These are phyloP conservation scores for Amyloporia xantha DNA, from an alignment of 768 basidiomycete species.

Conservation along the genomic window DNA sequence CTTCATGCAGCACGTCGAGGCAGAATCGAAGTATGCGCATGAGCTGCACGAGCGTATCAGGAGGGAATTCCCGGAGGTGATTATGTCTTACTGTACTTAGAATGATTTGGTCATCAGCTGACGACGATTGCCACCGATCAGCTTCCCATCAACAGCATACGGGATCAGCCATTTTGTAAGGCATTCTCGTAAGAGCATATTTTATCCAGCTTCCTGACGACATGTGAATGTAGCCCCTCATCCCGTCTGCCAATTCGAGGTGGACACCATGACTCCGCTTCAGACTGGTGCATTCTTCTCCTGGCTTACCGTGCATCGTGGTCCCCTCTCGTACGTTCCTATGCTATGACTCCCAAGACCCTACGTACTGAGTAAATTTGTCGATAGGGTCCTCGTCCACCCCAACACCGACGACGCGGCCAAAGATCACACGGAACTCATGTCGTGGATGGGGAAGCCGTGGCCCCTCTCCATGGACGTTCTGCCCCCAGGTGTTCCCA, in stretches of 20 bases:
- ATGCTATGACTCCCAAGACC: background rate
- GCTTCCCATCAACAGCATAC: background rate
- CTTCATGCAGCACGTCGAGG: conserved; percentile 41
- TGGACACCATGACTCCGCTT: conserved; percentile 59
- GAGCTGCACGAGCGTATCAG: conserved; percentile 53
- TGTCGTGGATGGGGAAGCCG: conserved; percentile 58
- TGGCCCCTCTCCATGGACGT: conserved; percentile 47
- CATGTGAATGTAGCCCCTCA: conserved; percentile 43
- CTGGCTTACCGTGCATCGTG: conserved; percentile 63
- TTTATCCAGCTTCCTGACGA: background rate
- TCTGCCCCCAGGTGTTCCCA: conserved; percentile 13
- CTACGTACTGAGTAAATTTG: background rate
- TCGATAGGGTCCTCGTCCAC: conserved; percentile 55
- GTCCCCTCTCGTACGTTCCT: conserved; percentile 54
- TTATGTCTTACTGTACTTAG: background rate
- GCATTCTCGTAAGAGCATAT: background rate
- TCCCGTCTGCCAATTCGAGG: conserved; percentile 65
- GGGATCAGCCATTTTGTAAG: background rate
- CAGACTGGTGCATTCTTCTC: conserved; percentile 64
- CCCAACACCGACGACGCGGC: conserved; percentile 55
- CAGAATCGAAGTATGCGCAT: conserved; percentile 40
- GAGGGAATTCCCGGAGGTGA: conserved; percentile 67
- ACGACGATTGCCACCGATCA: background rate
- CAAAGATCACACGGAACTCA: conserved; percentile 56
- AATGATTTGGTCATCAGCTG: background rate